Base-by-base conservation (phyloP, 768 basidiomycete genomes). In the Pleurotus tuber-regium region DNA sequence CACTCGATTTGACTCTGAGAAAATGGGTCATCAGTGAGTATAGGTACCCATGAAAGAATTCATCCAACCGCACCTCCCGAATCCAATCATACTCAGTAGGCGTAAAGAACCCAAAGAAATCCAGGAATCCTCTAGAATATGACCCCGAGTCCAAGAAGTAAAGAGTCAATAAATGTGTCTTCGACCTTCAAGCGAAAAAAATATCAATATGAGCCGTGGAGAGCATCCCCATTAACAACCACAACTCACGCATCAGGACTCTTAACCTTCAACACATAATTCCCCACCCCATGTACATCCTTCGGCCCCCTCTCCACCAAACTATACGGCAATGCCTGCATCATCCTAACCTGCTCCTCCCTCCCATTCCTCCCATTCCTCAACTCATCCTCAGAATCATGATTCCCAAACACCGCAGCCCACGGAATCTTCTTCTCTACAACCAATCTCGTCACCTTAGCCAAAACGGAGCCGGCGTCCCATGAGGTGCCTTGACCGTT, bases 341-440 rank as follows among this genome's bases (percentile, higher is more conserved):
- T 80, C 59, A 86, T 67, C 54, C 73, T 70, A 53, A 92, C 62
- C 61, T 95, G 91, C 14, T 82, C 77, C 25, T 76, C 80, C 56
- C 85, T 83, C 58, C 86, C 87, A 43, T 82, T 76, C 16, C 46
- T 33, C 12, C 46, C 46, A 35, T 48, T 30, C 23, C 46, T 28
- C 14, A 48, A 23, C 31, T 48, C 46, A n/a, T 48, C 46, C 54
- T 94, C 88, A 38, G 83, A 79, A 58, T 98, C 96, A 66, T 99
- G 96, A 62, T 99, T 98, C 1, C 96, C 96, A 66, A 98, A 95
- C 2, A 98, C 79, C 0, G 85, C 87, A 3, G 92, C 83, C 95
- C 95, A 99, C 0, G 95, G 89, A 30, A 96, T 87, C 18, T 77
- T 68, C 41, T 84, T 79, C 10, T 85, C 81, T 11, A 86, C 87